These are phyloP conservation scores for Cicer cuneatum DNA, from an alignment of 306 rosid species.

Conservation along the genomic window DNA sequence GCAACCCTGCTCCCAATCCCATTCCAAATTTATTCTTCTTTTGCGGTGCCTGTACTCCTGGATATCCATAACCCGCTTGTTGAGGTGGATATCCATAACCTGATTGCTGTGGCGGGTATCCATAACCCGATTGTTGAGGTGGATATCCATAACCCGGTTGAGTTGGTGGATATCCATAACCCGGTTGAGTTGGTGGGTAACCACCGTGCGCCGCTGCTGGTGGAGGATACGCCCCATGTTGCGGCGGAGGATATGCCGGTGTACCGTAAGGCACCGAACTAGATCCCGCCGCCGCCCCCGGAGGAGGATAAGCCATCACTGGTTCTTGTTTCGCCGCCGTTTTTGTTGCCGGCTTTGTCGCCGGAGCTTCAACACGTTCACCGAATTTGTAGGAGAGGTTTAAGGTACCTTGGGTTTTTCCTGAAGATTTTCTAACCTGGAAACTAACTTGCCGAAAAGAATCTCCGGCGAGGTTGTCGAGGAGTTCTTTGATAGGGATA, in stretches of 20 bases:
- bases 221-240: neutral
- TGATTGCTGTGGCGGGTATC: conserved; percentile 36
- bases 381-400: conserved; percentile 57
- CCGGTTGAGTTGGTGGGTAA: conserved; percentile 32
- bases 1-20: conserved; percentile 85
- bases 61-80: conserved; percentile 55
- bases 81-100: conserved; percentile 39
- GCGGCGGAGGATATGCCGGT: neutral
- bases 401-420: conserved; percentile 64
- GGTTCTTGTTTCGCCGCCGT: conserved; percentile 7
- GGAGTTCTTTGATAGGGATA: conserved; percentile 66
- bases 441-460: conserved; percentile 52
- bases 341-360: neutral
- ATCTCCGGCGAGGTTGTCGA: conserved; percentile 44
- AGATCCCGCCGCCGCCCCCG: conserved; percentile 26
- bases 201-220: neutral
- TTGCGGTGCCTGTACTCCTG: conserved; percentile 48
- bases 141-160: conserved; percentile 20
- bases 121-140: conserved; percentile 3
- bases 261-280: conserved; percentile 42
- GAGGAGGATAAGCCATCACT: conserved; percentile 45
- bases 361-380: neutral
- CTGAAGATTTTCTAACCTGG: conserved; percentile 65
- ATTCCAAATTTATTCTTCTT: conserved; percentile 64
- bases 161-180: conserved; percentile 22